Evolutionary conservation across 2,329 filamentous ascomycete species (phyloP).

Genomic region (Xylariaceae sp.): DNA sequence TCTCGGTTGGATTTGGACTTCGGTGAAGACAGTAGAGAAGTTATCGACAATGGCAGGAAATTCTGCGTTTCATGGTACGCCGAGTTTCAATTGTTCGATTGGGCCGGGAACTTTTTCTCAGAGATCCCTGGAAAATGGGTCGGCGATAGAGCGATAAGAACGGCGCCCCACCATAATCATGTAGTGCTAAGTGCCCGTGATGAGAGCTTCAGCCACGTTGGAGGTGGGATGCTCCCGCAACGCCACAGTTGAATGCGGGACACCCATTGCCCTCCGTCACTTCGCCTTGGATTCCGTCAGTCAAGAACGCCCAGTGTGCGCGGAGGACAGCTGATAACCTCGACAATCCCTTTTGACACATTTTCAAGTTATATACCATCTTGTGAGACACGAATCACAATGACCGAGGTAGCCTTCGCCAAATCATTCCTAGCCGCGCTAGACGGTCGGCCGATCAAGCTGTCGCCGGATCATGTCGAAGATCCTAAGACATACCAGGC

Average conservation of each 20-base stretch:
- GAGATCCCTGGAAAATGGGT: background rate
- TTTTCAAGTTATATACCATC: background rate
- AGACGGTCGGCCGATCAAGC: constrained; percentile 73
- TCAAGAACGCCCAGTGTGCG: background rate
- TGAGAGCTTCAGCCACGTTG: background rate
- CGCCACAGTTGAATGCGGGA: no score
- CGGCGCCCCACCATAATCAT: background rate
- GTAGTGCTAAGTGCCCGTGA: background rate
- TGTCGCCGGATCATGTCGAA: constrained; percentile 86
- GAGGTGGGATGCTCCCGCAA: background rate
- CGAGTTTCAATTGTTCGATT: constrained; percentile 7
- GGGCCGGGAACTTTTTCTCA: constrained; percentile 25
- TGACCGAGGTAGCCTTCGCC: constrained; percentile 83
- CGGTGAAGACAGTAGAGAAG: background rate
- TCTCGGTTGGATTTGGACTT: background rate
- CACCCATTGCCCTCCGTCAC: background rate
- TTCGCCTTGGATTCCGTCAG: no score
- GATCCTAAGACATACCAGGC: constrained; percentile 75
- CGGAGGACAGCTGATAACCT: background rate
- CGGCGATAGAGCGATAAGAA: constrained; percentile 28
- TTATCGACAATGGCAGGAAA: background rate
- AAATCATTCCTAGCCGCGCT: constrained; percentile 77
- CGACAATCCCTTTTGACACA: background rate
- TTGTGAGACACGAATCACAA: constrained; percentile 34
- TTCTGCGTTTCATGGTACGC: background rate